Evolutionary conservation across 2,329 filamentous ascomycete genomes (phyloP).

Genomic region (Raffaelea arxii): DNA sequence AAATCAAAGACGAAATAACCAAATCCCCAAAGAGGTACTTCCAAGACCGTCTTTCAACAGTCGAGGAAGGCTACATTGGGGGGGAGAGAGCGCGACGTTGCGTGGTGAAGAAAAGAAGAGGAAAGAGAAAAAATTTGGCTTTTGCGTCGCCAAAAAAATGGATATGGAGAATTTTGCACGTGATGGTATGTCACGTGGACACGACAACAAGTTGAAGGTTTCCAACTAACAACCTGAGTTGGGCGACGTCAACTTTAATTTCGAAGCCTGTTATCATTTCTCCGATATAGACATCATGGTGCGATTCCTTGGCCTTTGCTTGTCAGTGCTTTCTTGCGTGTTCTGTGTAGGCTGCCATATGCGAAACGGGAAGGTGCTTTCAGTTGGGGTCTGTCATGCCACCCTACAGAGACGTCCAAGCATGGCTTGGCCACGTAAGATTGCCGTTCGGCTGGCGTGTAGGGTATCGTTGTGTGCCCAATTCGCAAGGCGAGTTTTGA

Average conservation of each 20-base stretch:
- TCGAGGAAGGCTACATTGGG: neutral
- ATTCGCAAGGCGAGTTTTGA: too few relatives aligned
- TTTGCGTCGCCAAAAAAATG: constrained; percentile 1
- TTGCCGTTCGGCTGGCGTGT: too few relatives aligned
- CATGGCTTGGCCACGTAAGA: too few relatives aligned
- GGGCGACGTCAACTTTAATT: neutral
- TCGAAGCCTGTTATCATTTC: neutral
- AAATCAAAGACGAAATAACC: neutral
- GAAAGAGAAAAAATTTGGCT: neutral
- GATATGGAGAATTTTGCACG: neutral
- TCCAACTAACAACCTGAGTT: neutral
- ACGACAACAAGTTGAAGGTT: neutral
- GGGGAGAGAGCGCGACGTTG: constrained; percentile 11
- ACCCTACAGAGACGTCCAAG: too few relatives aligned
- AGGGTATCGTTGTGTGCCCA: too few relatives aligned
- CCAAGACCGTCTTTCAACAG: neutral
- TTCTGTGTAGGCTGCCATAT: too few relatives aligned
- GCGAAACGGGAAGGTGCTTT: too few relatives aligned
- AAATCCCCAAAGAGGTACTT: too few relatives aligned
- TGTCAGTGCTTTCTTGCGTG: too few relatives aligned
- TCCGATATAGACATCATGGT: neutral
- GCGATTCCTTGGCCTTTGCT: too few relatives aligned
- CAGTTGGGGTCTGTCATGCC: too few relatives aligned
- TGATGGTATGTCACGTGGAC: neutral
- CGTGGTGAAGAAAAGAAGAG: constrained; percentile 5